phyloP scores from a whole-genome alignment of 768 basidiomycete genomes.

The Gymnopilus junonius region DNA sequence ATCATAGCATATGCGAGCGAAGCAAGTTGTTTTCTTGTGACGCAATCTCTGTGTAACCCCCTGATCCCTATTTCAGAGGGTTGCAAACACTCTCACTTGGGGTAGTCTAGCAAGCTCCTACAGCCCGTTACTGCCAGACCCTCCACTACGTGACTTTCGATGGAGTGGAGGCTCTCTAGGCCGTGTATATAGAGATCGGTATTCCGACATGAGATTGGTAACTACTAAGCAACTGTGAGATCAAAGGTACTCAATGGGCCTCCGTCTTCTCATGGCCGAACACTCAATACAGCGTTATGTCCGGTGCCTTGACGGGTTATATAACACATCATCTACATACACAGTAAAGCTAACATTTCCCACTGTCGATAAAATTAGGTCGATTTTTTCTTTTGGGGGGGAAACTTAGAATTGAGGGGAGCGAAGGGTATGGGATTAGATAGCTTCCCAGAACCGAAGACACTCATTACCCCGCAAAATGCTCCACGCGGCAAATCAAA shows the following conservation, averaged over 20 bases:
- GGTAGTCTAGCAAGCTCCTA: background rate
- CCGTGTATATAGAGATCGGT: background rate
- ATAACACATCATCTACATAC: background rate
- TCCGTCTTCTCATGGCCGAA: background rate
- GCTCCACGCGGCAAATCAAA: constrained; percentile 13
- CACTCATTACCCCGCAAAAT: background rate
- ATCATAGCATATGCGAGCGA: background rate
- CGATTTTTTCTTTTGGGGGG: background rate
- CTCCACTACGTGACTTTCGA: background rate
- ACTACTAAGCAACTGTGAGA: background rate
- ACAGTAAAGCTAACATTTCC: constrained; percentile 2
- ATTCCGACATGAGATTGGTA: background rate
- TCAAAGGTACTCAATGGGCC: background rate
- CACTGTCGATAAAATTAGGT: background rate
- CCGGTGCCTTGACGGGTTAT: background rate
- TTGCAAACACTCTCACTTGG: background rate
- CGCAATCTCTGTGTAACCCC: background rate
- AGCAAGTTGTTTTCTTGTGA: background rate
- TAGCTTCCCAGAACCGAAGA: background rate
- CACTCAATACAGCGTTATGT: background rate
- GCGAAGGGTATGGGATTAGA: background rate
- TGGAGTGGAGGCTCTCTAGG: background rate
- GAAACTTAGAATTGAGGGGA: background rate
- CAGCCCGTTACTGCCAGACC: background rate
- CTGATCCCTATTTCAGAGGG: background rate